phyloP scores from a whole-genome alignment of 129 eudicot species.

The Pulicaria dysenterica region DNA sequence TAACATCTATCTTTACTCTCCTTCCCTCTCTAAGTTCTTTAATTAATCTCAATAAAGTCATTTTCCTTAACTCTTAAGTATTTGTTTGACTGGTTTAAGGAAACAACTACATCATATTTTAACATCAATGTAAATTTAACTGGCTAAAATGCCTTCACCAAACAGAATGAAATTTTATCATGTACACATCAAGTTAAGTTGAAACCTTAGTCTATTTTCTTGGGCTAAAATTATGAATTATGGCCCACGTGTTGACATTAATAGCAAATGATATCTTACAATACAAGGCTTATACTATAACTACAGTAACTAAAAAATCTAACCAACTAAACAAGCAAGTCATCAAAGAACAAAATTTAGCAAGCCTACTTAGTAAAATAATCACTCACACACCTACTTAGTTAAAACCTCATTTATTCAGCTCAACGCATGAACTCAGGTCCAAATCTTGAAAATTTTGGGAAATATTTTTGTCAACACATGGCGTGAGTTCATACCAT shows the following conservation, averaged over 20 bases:
- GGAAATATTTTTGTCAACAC: neutral
- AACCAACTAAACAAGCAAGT: neutral
- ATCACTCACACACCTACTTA: neutral
- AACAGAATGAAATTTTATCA: neutral
- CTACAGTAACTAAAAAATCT: neutral
- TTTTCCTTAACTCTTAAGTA: no score
- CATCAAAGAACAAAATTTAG: no score
- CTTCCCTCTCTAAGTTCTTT: no score
- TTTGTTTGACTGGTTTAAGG: no score
- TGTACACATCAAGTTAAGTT: neutral
- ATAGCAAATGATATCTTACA: neutral
- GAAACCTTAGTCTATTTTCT: neutral
- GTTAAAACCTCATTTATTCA: neutral
- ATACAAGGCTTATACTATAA: neutral
- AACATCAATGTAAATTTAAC: no score
- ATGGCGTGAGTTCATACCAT: neutral
- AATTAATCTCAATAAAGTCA: no score
- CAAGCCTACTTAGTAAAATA: no score
- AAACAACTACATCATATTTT: no score
- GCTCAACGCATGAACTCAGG: no score
- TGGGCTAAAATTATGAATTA: conserved; percentile 1
- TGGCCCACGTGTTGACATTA: neutral
- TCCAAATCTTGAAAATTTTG: neutral
- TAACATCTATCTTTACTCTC: no score
- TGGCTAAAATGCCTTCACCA: no score